A percentile compares a stretch with the other conserved stretches of the same genome.
phyloP scores from a whole-genome alignment of 176 grass and related monocot genomes.

The Olyra latifolia region DNA sequence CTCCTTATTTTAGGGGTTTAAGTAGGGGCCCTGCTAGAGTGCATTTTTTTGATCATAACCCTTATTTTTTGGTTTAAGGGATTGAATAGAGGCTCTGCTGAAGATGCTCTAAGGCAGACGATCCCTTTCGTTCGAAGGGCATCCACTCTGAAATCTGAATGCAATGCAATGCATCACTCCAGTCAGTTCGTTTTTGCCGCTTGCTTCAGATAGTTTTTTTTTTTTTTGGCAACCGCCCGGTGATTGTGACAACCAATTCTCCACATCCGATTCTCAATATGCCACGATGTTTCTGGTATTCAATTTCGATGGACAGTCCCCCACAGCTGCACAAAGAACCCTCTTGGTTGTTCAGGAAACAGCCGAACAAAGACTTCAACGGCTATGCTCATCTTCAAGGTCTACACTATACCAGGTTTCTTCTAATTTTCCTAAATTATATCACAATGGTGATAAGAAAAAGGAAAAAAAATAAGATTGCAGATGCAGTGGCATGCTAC shows the following conservation, averaged over 20 bases:
- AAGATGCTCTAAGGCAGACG: too few species aligned
- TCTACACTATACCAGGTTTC: neutral
- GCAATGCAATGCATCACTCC: neutral
- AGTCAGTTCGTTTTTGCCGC: neutral
- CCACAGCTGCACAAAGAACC: neutral
- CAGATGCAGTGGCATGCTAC: conserved; percentile 32
- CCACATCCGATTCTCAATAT: neutral
- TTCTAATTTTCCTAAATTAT: neutral
- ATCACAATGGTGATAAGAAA: neutral
- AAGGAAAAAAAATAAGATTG: neutral
- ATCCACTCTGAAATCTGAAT: neutral
- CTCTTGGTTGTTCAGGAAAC: neutral
- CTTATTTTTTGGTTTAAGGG: too few species aligned
- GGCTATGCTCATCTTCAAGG: conserved; percentile 21
- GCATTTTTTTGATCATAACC: too few species aligned
- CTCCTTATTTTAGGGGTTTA: too few species aligned
- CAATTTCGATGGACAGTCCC: neutral
- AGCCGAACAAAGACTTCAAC: neutral
- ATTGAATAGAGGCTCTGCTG: too few species aligned
- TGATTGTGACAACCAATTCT: neutral
- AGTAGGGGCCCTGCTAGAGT: too few species aligned
- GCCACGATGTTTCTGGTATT: neutral
- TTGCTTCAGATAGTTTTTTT: too few species aligned
- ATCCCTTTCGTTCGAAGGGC: too few species aligned
- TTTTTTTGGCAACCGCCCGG: too few species aligned